A percentile compares a stretch with the other conserved stretches of the same genome.
These are phyloP conservation scores for Ilyonectria destructans DNA, from an alignment of 2,329 filamentous ascomycete genomes.

Conservation along the genomic window DNA sequence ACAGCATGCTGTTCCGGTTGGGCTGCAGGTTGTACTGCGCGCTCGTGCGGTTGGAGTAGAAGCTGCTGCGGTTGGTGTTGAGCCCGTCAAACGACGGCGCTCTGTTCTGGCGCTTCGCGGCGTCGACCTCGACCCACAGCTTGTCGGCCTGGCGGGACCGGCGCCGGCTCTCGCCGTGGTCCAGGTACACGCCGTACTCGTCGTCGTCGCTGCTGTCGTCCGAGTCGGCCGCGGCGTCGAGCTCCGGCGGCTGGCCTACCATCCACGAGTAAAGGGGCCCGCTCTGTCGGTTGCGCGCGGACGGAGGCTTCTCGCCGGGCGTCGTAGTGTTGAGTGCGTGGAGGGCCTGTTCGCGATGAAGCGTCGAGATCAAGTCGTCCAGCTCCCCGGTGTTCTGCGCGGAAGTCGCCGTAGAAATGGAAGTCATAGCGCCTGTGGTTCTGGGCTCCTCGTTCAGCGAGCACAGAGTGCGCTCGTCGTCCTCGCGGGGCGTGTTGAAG, in stretches of 20 bases:
- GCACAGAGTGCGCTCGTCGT: constrained; percentile 41
- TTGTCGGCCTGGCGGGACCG: constrained; percentile 13
- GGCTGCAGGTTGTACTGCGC: not conserved
- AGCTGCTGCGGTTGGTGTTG: not conserved
- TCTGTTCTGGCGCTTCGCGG: not conserved
- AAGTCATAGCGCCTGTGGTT: not conserved
- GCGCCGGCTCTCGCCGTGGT: constrained; percentile 23
- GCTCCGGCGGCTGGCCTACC: not conserved
- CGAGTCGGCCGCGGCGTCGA: constrained; percentile 5
- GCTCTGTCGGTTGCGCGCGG: not conserved
- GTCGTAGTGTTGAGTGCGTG: constrained; percentile 26
- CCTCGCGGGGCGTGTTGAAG: not conserved
- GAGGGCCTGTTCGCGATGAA: constrained; percentile 39
- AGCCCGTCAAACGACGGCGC: not conserved
- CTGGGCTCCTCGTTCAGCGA: constrained; percentile 36
- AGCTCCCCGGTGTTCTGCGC: constrained; percentile 29
- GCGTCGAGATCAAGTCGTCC: constrained; percentile 31
- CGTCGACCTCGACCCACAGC: constrained; percentile 10
- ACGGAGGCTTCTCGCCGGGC: not conserved
- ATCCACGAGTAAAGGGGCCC: not conserved
- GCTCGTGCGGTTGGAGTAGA: not conserved
- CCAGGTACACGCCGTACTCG: constrained; percentile 48
- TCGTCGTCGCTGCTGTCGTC: constrained; percentile 15
- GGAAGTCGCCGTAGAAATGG: no score
- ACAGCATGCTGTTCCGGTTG: not conserved